Conservation (phyloP, 129 eudicot species). For the Oenanthe sinensis region DNA sequence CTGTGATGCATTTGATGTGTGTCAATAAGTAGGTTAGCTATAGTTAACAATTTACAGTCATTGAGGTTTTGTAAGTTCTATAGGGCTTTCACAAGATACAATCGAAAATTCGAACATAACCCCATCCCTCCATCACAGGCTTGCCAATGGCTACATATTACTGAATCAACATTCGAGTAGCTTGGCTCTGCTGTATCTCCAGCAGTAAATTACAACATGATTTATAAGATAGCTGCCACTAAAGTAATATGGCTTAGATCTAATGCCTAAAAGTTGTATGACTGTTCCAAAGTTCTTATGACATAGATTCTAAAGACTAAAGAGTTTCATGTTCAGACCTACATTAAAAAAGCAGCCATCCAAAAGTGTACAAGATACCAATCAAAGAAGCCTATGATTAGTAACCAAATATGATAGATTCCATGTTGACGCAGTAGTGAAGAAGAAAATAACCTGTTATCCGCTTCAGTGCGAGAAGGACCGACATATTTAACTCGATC, state of each 20-base stretch:
- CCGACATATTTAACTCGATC: slow-evolving; percentile 90
- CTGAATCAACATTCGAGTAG: slow-evolving; percentile 1
- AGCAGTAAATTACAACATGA: background rate
- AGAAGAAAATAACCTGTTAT: slow-evolving; percentile 51
- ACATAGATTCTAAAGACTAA: background rate
- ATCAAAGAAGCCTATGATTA: background rate
- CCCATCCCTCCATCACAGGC: slow-evolving; percentile 2
- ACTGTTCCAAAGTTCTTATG: background rate
- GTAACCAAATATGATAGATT: background rate
- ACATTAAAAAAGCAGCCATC: background rate
- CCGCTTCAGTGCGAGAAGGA: slow-evolving; percentile 42
- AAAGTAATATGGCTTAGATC: background rate
- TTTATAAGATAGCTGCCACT: background rate
- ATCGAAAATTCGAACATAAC: slow-evolving; percentile 14
- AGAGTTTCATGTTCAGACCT: background rate
- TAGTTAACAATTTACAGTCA: slow-evolving; percentile 15
- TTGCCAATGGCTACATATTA: background rate
- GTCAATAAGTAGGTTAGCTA: slow-evolving; percentile 51
- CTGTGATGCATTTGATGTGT: slow-evolving; percentile 82
- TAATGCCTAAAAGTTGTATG: background rate
- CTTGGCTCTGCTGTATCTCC: background rate
- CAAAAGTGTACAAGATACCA: background rate
- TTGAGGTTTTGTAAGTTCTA: slow-evolving; percentile 21
- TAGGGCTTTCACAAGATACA: slow-evolving; percentile 22
- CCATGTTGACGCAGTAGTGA: background rate